Base-by-base conservation (phyloP, 805 yeast species). In the Sungouiozyma ichnusensis region DNA sequence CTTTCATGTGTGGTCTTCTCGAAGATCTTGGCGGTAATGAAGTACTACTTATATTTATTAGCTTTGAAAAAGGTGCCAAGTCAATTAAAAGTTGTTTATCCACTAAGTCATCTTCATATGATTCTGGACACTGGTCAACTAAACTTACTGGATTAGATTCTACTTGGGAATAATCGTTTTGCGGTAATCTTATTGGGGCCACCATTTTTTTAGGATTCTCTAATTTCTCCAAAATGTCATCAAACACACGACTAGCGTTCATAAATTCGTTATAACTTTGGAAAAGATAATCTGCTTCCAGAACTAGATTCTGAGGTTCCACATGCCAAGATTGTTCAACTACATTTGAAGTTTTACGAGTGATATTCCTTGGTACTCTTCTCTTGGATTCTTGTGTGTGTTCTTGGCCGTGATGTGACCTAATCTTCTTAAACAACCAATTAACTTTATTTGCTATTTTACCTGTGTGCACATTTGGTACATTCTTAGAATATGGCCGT, bases 21-120 rank as follows among this genome's bases (percentile, higher is more conserved):
- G 44, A 39, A 14, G 64, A 60, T 37, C 63, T 51, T 16, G 52
- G 55, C 2, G 63, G 63, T 15, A 51, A 44, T 9, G 7, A 17
- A 3, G n/a, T 27, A 2, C 6, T 19, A 16, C 6, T 16, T 33
- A 18, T n/a, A 2, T 24, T 34, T 20, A 15, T 16, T 3, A 17
- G 17, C 6, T 36, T 15, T 3, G 34, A 16, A n/a, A 36, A 33
- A 7, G 17, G 18, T 14, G 35, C 35, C 18, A n/a, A n/a, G 8
- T 16, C 18, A 14, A 33, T 16, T 33, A n/a, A 8, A 6, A 16
- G 9, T 33, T 33, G 35, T 14, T 33, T 16, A 8, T 33, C 35
- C 6, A 33, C 13, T 14, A 16, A 7, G 6, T 33, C 35, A 33
- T 33, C 18, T 14, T 33, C 35, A 33, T 7, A 8, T 17, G 37